Evolutionary conservation across 768 basidiomycete species (phyloP), one percentile per base, ranked within the genome.

Genomic region (Crucibulum laeve): DNA sequence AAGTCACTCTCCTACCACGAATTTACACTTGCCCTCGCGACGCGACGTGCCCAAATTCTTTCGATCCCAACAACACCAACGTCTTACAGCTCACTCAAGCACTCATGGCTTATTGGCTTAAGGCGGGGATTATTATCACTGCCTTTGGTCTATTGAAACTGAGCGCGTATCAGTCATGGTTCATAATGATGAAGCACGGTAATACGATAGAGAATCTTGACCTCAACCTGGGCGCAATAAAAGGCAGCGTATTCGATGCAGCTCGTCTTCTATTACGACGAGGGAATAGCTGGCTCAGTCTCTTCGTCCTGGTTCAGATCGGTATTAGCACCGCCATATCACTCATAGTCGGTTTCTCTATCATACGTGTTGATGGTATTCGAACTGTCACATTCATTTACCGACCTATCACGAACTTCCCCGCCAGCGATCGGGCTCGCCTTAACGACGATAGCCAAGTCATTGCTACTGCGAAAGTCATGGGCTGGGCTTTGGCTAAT

Each of bases 131-230:
- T 6, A 26, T 47, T 22, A 39, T 53, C 4, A 35, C 49, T 4
- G 38, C 42, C 2, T 24, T 50, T 17, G 49, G 52, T 5, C 39
- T 47, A 19, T 36, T 47, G 3, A 46, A 45, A 32, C 49, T 53
- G 3, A 44, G 39, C 32, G 49, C 49, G 6, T 53, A 49, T 26
- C 52, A 53, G 38, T 46, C 52, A 1, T 53, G 49, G 49, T 50
- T 45, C 34, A 45, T 48, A 21, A 45, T 50, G 33, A 50, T 50
- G 49, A 41, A 46, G 17, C 23, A 45, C 5, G 52, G 52, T 1
- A 53, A 53, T 25, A 53, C 52, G n/a, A 40, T 50, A 8, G 40
- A 49, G 2, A 50, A 50, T 25, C 48, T 50, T 18, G 52, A 53
- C 32, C 40, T 50, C 10, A 42, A 45, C 25, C 46, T 53, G 4